Base-by-base conservation (phyloP, 257 asterid genomes). In the Solanum chmielewskii region DNA sequence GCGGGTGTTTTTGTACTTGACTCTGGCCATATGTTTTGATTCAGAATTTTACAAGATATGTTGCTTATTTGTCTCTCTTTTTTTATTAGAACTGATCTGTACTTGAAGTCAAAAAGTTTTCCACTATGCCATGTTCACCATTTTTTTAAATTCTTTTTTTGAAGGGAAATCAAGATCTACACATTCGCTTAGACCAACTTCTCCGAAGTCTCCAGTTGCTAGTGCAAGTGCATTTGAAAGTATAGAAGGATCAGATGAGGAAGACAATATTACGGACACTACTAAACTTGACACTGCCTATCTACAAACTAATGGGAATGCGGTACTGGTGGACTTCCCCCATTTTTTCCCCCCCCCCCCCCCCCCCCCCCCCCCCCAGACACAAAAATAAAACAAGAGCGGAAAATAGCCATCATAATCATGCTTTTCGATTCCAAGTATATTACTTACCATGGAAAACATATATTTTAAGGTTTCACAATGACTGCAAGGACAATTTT, bases 191-290 rank as follows among this genome's bases (percentile, higher is more conserved):
- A 92, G 98, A 88, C 93, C 98, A 75, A 92, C 94, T 76, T 95
- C 99, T 91, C 99, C 98, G 35, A 97, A 93, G 89, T 95, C 98
- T 69, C 98, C 99, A 10, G 97, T 91, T 87, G 95, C 94, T 87
- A 93, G 98, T 91, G 97, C 92, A 41, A 94, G 98, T 89, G 98
- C 98, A 82, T 95, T 97, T 92, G 99, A 97, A 88, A 95, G 98
- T 85, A 88, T 94, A 70, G 98, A 95, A 93, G 98, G 93, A 86
- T 95, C 99, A 71, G 98, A 97, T 45, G 99, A 95, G 14, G 99
- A 97, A 89, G 99, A 97, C 85, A 89, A 88, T 84, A 49, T 94
- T 91, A 83, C 91, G 8, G 98, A 93, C 87, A 49, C 69, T 87
- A 82, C 93, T 88, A 89, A 91, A 87, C 90, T 94, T 37, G 98